These are phyloP conservation scores for Hibiscus mutabilis DNA, from an alignment of 345 rosid species.

Conservation along the genomic window DNA sequence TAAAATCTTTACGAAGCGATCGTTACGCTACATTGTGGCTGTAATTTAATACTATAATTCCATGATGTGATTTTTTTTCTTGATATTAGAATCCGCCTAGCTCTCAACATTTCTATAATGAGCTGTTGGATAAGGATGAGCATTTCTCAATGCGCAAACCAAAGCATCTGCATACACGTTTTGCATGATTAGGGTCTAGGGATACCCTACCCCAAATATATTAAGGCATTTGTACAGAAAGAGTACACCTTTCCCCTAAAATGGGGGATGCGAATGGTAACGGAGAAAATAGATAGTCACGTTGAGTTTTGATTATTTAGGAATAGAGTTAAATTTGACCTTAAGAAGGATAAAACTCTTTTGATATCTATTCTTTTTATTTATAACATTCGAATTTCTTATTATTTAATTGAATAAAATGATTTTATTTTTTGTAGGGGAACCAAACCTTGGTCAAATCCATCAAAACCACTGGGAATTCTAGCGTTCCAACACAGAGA, in stretches of 20 bases:
- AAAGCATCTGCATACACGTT: constrained; percentile 5
- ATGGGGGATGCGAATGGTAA: not conserved
- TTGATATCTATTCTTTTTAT: too few species aligned
- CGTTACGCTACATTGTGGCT: too few species aligned
- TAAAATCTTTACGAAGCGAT: too few species aligned
- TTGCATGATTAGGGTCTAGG: constrained; percentile 12
- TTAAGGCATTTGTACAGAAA: not conserved
- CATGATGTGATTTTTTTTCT: not conserved
- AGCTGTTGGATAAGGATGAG: not conserved
- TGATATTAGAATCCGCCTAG: not conserved
- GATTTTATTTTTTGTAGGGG: too few species aligned
- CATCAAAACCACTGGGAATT: constrained; percentile 19
- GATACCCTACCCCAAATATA: not conserved
- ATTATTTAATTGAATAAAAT: too few species aligned
- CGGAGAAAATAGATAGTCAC: too few species aligned
- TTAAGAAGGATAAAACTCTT: too few species aligned
- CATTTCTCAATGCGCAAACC: not conserved
- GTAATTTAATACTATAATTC: too few species aligned
- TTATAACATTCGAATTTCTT: too few species aligned
- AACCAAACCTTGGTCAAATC: constrained; percentile 20
- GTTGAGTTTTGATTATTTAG: too few species aligned
- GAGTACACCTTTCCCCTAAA: not conserved
- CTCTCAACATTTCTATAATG: not conserved
- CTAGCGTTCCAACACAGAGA: constrained; percentile 21
- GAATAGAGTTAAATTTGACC: too few species aligned